A percentile compares a stretch with the other conserved stretches of the same genome.
Evolutionary conservation across 2,329 filamentous ascomycete species (phyloP).

Genomic region (Hypoxylon sp.): DNA sequence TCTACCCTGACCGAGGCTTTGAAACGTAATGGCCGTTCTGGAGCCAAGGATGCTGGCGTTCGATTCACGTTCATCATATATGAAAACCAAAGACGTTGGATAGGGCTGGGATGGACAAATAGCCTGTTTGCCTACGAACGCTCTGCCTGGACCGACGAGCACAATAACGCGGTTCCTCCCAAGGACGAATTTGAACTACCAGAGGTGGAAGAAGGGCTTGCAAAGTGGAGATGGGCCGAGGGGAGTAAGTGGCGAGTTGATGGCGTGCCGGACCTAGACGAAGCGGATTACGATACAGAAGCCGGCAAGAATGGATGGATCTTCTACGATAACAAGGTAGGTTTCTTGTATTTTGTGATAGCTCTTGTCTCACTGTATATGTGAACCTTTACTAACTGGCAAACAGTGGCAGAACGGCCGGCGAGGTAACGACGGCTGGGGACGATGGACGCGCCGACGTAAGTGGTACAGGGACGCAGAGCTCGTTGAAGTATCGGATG

Average conservation of each 20-base stretch:
- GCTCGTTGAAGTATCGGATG: conserved; percentile 74
- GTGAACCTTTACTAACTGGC: conserved; percentile 10
- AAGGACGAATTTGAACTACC: conserved; percentile 74
- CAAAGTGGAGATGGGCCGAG: conserved; percentile 80
- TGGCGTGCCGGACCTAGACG: conserved; percentile 65
- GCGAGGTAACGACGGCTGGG: conserved; percentile 88
- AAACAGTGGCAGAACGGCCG: conserved; percentile 86
- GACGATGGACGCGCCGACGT: conserved; percentile 86
- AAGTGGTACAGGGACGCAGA: conserved; percentile 99
- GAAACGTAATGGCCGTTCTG: conserved; percentile 49
- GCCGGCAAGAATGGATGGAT: conserved; percentile 84
- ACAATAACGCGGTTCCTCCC: conserved; percentile 79
- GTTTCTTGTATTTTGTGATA: conserved; percentile 32
- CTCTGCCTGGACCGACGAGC: conserved; percentile 93
- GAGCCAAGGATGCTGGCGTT: conserved; percentile 75
- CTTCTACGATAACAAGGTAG: conserved; percentile 96
- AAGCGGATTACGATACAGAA: conserved; percentile 61
- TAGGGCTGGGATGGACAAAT: conserved; percentile 93
- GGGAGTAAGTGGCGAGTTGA: conserved; percentile 88
- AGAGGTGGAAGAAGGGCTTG: conserved; percentile 66
- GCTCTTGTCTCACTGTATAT: neutral
- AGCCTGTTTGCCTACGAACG: conserved; percentile 91
- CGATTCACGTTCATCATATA: conserved; percentile 97
- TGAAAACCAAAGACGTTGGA: conserved; percentile 95
- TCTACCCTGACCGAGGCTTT: conserved; percentile 47